phyloP scores from a whole-genome alignment of 345 rosid species.

The Nasturtium officinale region DNA sequence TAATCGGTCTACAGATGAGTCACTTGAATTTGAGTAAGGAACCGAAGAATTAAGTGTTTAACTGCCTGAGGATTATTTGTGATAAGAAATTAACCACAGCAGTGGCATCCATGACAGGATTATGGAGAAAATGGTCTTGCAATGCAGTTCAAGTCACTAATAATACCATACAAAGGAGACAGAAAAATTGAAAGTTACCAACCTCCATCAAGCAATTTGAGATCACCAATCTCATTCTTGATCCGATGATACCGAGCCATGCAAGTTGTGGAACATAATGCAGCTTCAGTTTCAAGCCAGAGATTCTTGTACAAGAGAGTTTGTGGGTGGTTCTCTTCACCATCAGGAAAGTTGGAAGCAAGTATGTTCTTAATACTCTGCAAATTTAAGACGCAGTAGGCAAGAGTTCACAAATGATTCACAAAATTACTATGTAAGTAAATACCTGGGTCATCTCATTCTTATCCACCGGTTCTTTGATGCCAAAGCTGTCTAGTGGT shows the following conservation, averaged over 20 bases:
- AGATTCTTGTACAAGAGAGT: conserved; percentile 78
- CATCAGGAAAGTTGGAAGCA: conserved; percentile 57
- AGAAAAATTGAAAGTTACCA: conserved; percentile 26
- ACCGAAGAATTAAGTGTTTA: background rate
- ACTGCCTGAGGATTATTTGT: background rate
- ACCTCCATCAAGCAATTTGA: conserved; percentile 50
- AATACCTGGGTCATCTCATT: conserved; percentile 70
- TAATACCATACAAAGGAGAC: conserved; percentile 16
- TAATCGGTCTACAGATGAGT: background rate
- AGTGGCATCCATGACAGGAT: conserved; percentile 10
- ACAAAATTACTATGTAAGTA: conserved; percentile 21
- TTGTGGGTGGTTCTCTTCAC: conserved; percentile 58
- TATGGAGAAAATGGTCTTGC: conserved; percentile 14
- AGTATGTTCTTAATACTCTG: conserved; percentile 81
- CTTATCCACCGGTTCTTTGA: conserved; percentile 45
- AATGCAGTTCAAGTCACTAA: conserved; percentile 10
- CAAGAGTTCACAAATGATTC: conserved; percentile 9
- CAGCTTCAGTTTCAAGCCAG: conserved; percentile 97
- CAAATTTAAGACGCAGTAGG: conserved; percentile 37
- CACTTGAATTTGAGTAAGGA: background rate
- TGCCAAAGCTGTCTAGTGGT: conserved; percentile 37
- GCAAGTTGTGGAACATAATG: conserved; percentile 66
- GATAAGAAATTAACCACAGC: conserved; percentile 1
- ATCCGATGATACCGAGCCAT: conserved; percentile 68
- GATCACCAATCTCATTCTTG: conserved; percentile 57